A percentile compares a stretch with the other conserved stretches of the same genome.
These are phyloP conservation scores for Claviceps pusilla DNA, from an alignment of 2,329 filamentous ascomycete species.

Conservation along the genomic window DNA sequence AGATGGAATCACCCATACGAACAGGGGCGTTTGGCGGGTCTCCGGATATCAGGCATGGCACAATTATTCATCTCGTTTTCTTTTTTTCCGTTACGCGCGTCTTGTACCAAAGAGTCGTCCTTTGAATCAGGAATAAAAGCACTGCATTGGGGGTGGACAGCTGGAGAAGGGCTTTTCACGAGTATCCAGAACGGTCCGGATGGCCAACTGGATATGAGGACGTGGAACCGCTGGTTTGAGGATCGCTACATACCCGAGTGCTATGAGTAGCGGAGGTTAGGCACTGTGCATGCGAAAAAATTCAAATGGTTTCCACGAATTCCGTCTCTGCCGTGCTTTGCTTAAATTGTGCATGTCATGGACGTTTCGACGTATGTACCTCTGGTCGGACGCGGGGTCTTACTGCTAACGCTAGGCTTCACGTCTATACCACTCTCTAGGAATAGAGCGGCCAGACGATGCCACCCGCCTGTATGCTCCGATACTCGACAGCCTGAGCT, in stretches of 20 bases:
- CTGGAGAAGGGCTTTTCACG: slow-evolving; percentile 43
- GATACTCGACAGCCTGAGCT: no score
- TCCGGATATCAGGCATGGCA: slow-evolving; percentile 71
- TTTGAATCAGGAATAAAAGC: slow-evolving; percentile 27
- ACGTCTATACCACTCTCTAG: no score
- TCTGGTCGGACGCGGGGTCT: background rate
- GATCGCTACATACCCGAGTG: slow-evolving; percentile 46
- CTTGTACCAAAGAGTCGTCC: slow-evolving; percentile 31
- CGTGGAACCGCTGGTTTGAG: slow-evolving; percentile 47
- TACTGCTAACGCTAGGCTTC: no score
- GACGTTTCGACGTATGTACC: background rate
- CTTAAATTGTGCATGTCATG: background rate
- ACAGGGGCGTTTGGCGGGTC: slow-evolving; percentile 57
- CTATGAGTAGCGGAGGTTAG: slow-evolving; percentile 31
- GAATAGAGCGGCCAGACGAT: no score
- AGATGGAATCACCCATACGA: slow-evolving; percentile 49
- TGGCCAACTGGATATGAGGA: slow-evolving; percentile 36
- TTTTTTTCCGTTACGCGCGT: slow-evolving; percentile 24
- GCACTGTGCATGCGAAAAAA: slow-evolving; percentile 42
- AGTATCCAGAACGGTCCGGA: slow-evolving; percentile 31
- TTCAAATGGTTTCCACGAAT: slow-evolving; percentile 39
- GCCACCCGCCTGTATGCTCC: no score
- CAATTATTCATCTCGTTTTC: slow-evolving; percentile 31
- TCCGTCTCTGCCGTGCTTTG: background rate
- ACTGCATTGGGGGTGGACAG: slow-evolving; percentile 41